These are phyloP conservation scores for Marasmius tenuissimus DNA, from an alignment of 1,284 basidiomycete species.

Conservation along the genomic window DNA sequence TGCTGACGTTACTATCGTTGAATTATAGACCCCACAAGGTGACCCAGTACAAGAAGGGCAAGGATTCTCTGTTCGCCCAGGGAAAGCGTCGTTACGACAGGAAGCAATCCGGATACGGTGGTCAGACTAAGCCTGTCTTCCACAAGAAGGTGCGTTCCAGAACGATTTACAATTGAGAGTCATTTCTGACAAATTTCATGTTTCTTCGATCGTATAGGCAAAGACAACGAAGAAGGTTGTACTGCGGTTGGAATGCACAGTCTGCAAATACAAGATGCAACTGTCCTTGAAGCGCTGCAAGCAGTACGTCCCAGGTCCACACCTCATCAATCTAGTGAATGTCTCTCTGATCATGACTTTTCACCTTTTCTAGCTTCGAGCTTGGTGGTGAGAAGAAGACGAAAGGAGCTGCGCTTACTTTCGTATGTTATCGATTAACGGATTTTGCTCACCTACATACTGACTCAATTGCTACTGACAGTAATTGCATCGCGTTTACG, in stretches of 20 bases:
- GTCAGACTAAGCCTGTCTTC: constrained; percentile 99
- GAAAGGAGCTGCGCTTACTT: constrained; percentile 91
- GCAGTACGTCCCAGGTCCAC: constrained; percentile 63
- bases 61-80: constrained; percentile 94
- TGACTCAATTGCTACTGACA: background rate
- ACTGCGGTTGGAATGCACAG: constrained; percentile 94
- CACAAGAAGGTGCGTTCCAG: constrained; percentile 88
- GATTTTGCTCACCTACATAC: background rate
- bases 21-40: constrained; percentile 84
- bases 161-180: background rate
- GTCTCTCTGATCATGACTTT: background rate
- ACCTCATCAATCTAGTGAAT: background rate
- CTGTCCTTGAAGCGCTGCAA: constrained; percentile 98
- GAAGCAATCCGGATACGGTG: constrained; percentile 99
- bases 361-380: constrained; percentile 75
- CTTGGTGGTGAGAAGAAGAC: constrained; percentile 99
- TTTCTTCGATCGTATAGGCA: constrained; percentile 48
- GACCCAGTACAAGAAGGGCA: constrained; percentile 99
- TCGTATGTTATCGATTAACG: constrained; percentile 57
- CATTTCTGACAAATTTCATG: background rate
- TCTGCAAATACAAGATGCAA: constrained; percentile 99
- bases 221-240: constrained; percentile 99
- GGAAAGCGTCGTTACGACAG: constrained; percentile 99
- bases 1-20: background rate
- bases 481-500: background rate